These are phyloP conservation scores for Priceomyces medius DNA, from an alignment of 805 yeast species.

Conservation along the genomic window DNA sequence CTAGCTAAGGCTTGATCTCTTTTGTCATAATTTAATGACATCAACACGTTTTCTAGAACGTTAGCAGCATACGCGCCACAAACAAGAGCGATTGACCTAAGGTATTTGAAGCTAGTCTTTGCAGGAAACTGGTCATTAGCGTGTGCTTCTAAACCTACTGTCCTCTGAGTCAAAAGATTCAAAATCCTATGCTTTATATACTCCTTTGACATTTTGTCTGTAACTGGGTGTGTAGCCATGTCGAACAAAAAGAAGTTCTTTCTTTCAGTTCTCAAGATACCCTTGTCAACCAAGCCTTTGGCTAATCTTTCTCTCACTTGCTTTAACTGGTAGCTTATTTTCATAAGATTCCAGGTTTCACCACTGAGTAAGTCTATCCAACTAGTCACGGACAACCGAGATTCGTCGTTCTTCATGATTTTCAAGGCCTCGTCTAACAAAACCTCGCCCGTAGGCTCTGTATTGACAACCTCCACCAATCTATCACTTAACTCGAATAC, in stretches of 20 bases:
- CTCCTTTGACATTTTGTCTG: slow-evolving; percentile 83
- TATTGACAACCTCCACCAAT: slow-evolving; percentile 81
- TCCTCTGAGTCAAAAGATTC: slow-evolving; percentile 68
- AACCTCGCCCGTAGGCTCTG: slow-evolving; percentile 89
- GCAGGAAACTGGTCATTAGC: slow-evolving; percentile 64
- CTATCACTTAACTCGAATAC: slow-evolving; percentile 87
- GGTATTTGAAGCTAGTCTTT: slow-evolving; percentile 61
- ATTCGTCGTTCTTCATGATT: slow-evolving; percentile 82
- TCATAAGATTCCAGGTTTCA: slow-evolving; percentile 96
- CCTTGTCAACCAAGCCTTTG: slow-evolving; percentile 96
- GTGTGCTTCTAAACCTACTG: slow-evolving; percentile 46
- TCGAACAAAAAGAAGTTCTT: slow-evolving; percentile 92
- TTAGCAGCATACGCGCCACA: slow-evolving; percentile 94
- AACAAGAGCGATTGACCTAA: slow-evolving; percentile 79
- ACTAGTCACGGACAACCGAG: slow-evolving; percentile 70
- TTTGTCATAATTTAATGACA: slow-evolving; percentile 74
- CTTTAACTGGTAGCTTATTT: slow-evolving; percentile 90
- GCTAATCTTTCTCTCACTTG: slow-evolving; percentile 96
- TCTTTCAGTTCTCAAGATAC: slow-evolving; percentile 91
- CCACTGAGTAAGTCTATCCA: slow-evolving; percentile 95
- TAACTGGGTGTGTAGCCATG: slow-evolving; percentile 98
- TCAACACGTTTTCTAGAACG: slow-evolving; percentile 86
- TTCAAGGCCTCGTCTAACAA: slow-evolving; percentile 90
- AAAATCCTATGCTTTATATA: slow-evolving; percentile 72
- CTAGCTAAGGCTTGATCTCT: slow-evolving; percentile 86